Percentiles rank a stretch among this genome's conserved stretches.
phyloP scores from a whole-genome alignment of 2,329 filamentous ascomycete species.

The Trichoderma semiorbis region DNA sequence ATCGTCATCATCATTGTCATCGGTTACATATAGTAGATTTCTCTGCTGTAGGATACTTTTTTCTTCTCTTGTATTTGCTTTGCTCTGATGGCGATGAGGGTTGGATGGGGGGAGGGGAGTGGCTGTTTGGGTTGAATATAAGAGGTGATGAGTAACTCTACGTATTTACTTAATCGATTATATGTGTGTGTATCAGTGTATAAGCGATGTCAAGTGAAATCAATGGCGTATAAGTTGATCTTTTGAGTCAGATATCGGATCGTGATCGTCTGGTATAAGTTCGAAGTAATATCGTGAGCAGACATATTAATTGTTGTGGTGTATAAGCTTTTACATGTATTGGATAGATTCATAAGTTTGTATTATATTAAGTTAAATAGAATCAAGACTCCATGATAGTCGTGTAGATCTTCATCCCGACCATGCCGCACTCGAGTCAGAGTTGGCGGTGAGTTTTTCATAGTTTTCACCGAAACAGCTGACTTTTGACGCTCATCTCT shows the following conservation, averaged over 20 bases:
- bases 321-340: background rate
- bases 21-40: constrained; percentile 14
- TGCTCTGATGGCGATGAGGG: background rate
- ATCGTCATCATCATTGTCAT: constrained; percentile 14
- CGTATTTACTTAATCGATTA: background rate
- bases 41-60: constrained; percentile 12
- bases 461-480: background rate
- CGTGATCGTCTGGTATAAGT: background rate
- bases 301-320: background rate
- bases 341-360: background rate
- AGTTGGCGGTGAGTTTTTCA: background rate
- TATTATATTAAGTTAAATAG: background rate
- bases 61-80: background rate
- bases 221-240: background rate
- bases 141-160: background rate
- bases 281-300: background rate
- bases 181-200: background rate
- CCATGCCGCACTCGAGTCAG: background rate
- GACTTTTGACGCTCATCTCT: background rate
- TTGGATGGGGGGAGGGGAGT: background rate
- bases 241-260: background rate
- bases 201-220: background rate
- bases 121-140: constrained; percentile 13
- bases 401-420: background rate
- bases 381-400: background rate